Percentiles rank a stretch among this genome's conserved stretches.
These are phyloP conservation scores for Podila verticillata DNA, from an alignment of 192 early-diverging fungal genomes.

Conservation along the genomic window DNA sequence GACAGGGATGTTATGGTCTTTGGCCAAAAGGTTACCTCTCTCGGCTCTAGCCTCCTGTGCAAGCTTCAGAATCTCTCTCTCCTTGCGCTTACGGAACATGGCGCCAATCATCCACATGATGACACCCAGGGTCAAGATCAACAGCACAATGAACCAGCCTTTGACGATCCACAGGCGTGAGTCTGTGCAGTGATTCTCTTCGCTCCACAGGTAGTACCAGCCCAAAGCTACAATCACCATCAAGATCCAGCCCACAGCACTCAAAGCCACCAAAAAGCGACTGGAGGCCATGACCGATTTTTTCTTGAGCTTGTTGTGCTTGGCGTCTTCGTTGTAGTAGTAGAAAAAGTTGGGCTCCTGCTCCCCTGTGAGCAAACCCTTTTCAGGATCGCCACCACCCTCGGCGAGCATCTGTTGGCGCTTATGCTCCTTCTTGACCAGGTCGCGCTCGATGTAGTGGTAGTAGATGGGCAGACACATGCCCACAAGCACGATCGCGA, in stretches of 20 bases:
- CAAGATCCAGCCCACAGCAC: background rate
- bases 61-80: background rate
- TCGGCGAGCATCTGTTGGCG: background rate
- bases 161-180: conserved; percentile 14
- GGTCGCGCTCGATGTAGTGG: conserved; percentile 14
- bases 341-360: background rate
- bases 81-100: conserved; percentile 18
- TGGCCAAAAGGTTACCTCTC: background rate
- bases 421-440: conserved; percentile 9
- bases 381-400: background rate
- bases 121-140: background rate
- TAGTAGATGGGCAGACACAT: conserved; percentile 17
- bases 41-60: background rate
- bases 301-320: conserved; percentile 2
- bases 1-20: background rate
- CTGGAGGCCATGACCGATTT: conserved; percentile 16
- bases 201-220: conserved; percentile 19
- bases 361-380: background rate
- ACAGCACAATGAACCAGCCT: conserved; percentile 25
- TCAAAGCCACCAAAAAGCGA: conserved; percentile 8
- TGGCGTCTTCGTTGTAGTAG: background rate
- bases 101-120: conserved; percentile 4
- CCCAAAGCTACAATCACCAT: conserved; percentile 11
- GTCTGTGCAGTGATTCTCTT: conserved; percentile 14
- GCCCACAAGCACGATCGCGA: conserved; percentile 12